Evolutionary conservation across 805 yeast genomes (phyloP), one percentile per base, ranked within the genome.

Genomic region (Torulaspora gathmanii): DNA sequence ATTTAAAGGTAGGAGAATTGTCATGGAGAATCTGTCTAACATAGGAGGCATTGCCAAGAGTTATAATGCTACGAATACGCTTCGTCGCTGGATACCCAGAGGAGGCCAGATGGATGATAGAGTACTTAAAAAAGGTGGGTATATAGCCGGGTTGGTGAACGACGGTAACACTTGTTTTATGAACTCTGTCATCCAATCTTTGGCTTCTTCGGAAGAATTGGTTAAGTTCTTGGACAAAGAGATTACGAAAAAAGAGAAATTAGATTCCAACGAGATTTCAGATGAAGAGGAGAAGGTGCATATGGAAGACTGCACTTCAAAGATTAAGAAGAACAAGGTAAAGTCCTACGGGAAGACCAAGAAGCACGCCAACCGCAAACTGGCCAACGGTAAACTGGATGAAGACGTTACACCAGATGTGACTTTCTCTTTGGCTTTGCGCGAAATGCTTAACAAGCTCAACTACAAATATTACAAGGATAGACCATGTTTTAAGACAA

Each of bases 131-230:
- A 70, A 72, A 46, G 90, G 89, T 43, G 88, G 89, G 1, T 76
- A 76, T 42, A 76, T 86, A 22, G 96, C 96, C 20, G 96, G 97
- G 0, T 72, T 89, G 30, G 74, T 77, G 49, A 89, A 89, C 61
- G 95, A 86, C 52, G 96, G 96, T 7, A 89, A 89, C 61, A 87
- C 96, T 0, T 89, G 97, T 63, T 89, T 89, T 58, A 87, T 88
- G 93, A 89, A 89, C 67, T 79, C 87, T 22, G 96, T 89, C 1
- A 64, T 89, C 19, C 96, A 89, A 63, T 76, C 85, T 19, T 66
- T 88, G 47, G 88, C 95, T 0, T 82, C 90, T 0, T 82, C 90
- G 1, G 72, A 74, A 27, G 77, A 80, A 26, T 69, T 87, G 30
- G 54, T 72, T 17, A 70, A 70, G 27, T 84, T 82, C 55, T 69